A percentile compares a stretch with the other conserved stretches of the same genome.
Conservation (phyloP, 2,329 filamentous ascomycete genomes). For the Fusarium nanum region DNA sequence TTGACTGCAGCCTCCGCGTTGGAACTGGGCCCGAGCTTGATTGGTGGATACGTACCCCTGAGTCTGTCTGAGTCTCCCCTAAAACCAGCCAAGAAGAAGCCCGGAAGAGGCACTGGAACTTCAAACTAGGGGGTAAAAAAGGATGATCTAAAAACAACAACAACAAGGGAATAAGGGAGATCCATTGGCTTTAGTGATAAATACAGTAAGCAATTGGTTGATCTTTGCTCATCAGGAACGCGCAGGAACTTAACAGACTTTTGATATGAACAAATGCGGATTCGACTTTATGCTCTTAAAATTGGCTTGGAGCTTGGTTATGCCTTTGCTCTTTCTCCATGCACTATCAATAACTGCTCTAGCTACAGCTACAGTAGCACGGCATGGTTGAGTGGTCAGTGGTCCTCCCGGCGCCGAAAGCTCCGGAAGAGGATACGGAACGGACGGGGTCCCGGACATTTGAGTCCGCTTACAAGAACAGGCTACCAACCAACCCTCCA, state of each 20-base stretch:
- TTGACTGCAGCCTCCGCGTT: slow-evolving; percentile 13
- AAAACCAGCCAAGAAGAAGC: neutral
- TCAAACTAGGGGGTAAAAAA: neutral
- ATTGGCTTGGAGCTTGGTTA: neutral
- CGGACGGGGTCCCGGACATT: slow-evolving; percentile 15
- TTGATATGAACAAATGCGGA: slow-evolving; percentile 11
- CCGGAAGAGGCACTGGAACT: slow-evolving; percentile 5
- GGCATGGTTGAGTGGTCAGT: neutral
- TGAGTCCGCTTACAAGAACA: slow-evolving; percentile 12
- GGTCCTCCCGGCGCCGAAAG: neutral
- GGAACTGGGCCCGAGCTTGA: slow-evolving; percentile 11
- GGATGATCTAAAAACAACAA: slow-evolving; percentile 5
- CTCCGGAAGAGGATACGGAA: slow-evolving; percentile 12
- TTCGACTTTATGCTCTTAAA: slow-evolving; percentile 2
- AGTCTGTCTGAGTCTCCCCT: neutral
- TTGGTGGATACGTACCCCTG: slow-evolving; percentile 38
- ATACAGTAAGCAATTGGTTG: neutral
- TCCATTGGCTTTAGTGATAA: slow-evolving; percentile 14
- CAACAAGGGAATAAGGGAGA: slow-evolving; percentile 3
- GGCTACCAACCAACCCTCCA: neutral
- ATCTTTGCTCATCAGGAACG: slow-evolving; percentile 10
- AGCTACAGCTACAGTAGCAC: neutral
- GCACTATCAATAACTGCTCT: neutral
- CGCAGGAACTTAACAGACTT: slow-evolving; percentile 10
- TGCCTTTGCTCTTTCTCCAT: neutral